Percentiles rank a stretch among this genome's conserved stretches.
Evolutionary conservation across 768 basidiomycete species (phyloP).

Genomic region (Panus rudis): DNA sequence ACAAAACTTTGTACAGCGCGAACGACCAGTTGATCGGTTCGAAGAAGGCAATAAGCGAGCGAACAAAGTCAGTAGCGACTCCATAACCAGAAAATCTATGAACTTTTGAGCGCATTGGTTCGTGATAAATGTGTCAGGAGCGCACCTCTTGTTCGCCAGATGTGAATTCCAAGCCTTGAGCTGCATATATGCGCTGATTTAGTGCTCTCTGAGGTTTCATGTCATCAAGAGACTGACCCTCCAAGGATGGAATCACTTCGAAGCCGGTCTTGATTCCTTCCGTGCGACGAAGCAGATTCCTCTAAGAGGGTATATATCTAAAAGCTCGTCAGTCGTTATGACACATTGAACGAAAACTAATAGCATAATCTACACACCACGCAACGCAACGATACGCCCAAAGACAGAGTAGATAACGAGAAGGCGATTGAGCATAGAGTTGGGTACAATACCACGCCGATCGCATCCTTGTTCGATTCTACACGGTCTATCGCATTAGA

Average conservation of each 20-base stretch:
- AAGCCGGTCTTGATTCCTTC: constrained; percentile 38
- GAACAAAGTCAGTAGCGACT: constrained; percentile 50
- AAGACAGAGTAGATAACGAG: constrained; percentile 14
- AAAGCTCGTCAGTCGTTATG: constrained; percentile 6
- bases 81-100: constrained; percentile 50
- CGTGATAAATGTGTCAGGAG: not conserved
- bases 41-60: constrained; percentile 47
- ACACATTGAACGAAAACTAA: constrained; percentile 13
- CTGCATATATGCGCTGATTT: constrained; percentile 3
- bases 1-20: constrained; percentile 40
- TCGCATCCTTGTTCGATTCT: constrained; percentile 16
- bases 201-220: not conserved
- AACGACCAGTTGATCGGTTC: constrained; percentile 26
- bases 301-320: constrained; percentile 50
- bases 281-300: constrained; percentile 36
- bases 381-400: constrained; percentile 24
- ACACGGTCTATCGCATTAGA: too few species aligned
- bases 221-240: constrained; percentile 30
- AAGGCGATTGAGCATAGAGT: constrained; percentile 34
- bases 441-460: constrained; percentile 24
- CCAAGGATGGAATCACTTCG: constrained; percentile 39
- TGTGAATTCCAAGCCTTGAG: constrained; percentile 34
- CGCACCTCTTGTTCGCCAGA: constrained; percentile 43
- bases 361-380: constrained; percentile 14
- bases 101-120: not conserved